These are phyloP conservation scores for Melanomma pulvis-pyrius DNA, from an alignment of 495 filamentous ascomycete species.

Conservation along the genomic window DNA sequence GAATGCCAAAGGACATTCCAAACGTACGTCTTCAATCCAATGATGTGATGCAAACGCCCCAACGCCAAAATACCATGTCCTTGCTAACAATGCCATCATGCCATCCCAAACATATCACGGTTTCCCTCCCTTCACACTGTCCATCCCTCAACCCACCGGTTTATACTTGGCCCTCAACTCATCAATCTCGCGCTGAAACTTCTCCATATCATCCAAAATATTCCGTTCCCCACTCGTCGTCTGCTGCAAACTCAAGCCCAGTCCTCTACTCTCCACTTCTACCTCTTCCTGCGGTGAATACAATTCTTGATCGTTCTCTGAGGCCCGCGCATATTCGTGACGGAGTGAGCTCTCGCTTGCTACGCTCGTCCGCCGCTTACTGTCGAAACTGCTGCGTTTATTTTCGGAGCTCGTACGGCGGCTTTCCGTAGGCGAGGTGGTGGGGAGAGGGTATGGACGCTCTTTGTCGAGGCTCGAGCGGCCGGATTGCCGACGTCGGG, in stretches of 20 bases:
- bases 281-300: constrained; percentile 16
- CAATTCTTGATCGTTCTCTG: constrained; percentile 15
- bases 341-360: constrained; percentile 35
- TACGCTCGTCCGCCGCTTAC: constrained; percentile 29
- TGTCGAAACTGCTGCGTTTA: constrained; percentile 28
- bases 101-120: neutral
- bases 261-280: constrained; percentile 11
- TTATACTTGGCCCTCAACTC: constrained; percentile 38
- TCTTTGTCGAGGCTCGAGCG: constrained; percentile 31
- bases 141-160: neutral
- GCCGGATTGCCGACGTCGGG: constrained; percentile 25
- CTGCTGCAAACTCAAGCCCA: neutral
- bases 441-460: constrained; percentile 11
- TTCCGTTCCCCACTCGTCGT: constrained; percentile 12
- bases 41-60: neutral
- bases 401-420: constrained; percentile 26
- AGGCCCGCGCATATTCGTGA: constrained; percentile 25
- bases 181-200: constrained; percentile 46
- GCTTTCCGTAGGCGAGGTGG: constrained; percentile 31
- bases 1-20: neutral
- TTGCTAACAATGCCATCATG: neutral
- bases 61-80: neutral
- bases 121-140: neutral
- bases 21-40: neutral
- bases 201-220: constrained; percentile 44